Evolutionary conservation across 306 rosid species (phyloP).

Genomic region (Prunus fruticosa): DNA sequence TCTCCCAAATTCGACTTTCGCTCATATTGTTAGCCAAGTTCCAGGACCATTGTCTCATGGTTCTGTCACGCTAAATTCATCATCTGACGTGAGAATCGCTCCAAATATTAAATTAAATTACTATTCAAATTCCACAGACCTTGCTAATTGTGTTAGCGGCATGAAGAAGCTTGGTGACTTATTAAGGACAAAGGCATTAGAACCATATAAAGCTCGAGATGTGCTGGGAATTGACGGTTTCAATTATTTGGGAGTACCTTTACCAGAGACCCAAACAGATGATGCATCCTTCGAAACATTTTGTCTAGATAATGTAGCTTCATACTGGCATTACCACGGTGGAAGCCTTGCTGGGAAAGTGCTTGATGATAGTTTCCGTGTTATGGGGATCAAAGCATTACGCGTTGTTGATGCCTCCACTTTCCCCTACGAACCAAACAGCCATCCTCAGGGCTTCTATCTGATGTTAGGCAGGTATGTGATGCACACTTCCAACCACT

Average conservation of each 20-base stretch:
- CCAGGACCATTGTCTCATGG: slow-evolving; percentile 9
- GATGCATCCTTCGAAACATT: slow-evolving; percentile 7
- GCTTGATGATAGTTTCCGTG: slow-evolving; percentile 10
- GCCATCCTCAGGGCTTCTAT: slow-evolving; percentile 1
- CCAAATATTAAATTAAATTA: slow-evolving; percentile 17
- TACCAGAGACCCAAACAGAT: slow-evolving; percentile 8
- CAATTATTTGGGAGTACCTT: slow-evolving; percentile 4
- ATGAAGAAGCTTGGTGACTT: not conserved
- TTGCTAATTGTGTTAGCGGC: slow-evolving; percentile 1
- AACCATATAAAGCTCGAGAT: slow-evolving; percentile 5
- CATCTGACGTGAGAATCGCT: not conserved
- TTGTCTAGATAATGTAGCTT: slow-evolving; percentile 7
- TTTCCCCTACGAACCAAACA: not conserved
- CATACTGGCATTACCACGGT: slow-evolving; percentile 27
- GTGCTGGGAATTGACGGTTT: not conserved
- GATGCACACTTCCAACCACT: not conserved
- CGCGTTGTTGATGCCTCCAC: slow-evolving; percentile 15
- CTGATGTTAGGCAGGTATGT: slow-evolving; percentile 27
- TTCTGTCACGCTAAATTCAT: not conserved
- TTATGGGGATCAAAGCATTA: not conserved
- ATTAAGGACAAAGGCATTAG: not conserved
- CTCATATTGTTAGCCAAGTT: not conserved
- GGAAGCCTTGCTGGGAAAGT: slow-evolving; percentile 23
- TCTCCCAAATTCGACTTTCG: not conserved
- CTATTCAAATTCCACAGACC: slow-evolving; percentile 8